Conservation (phyloP, 352 stramenopile species). For the Pythium myriotylum region DNA sequence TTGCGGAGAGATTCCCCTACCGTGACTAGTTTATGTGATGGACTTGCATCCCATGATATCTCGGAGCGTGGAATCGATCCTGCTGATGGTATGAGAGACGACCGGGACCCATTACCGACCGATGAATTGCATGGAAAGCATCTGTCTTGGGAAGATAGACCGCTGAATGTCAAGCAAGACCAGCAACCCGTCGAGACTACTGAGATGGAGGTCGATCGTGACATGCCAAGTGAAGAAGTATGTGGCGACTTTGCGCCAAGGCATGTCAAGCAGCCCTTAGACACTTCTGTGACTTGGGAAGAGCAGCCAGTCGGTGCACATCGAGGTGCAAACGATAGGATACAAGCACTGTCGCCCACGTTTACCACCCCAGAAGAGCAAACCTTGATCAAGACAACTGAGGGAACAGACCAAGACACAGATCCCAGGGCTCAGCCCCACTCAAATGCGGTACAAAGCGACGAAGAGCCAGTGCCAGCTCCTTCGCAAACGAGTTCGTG, state of each 20-base stretch:
- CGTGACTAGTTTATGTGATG: constrained; percentile 13
- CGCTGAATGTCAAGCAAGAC: constrained; percentile 10
- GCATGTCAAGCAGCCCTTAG: no score
- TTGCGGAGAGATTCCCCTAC: constrained; percentile 4
- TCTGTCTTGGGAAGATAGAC: constrained; percentile 8
- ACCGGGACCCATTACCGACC: not conserved
- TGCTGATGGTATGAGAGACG: not conserved
- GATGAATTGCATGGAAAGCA: not conserved
- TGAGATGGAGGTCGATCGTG: not conserved
- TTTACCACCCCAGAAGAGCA: no score
- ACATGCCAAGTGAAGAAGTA: not conserved
- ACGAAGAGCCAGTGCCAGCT: no score
- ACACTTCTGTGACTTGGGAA: constrained; percentile 12
- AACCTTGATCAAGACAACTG: no score
- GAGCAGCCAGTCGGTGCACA: constrained; percentile 12
- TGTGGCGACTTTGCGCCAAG: no score
- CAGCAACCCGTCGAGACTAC: no score
- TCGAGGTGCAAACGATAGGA: constrained; percentile 7
- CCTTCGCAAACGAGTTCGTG: not conserved
- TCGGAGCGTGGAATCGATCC: constrained; percentile 3
- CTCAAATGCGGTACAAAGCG: no score
- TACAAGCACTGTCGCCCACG: not conserved
- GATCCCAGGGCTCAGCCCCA: no score
- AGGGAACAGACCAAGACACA: no score
- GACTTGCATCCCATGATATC: constrained; percentile 17